These are phyloP conservation scores for Trichoderma koningii DNA, from an alignment of 2,329 filamentous ascomycete genomes.

Conservation along the genomic window DNA sequence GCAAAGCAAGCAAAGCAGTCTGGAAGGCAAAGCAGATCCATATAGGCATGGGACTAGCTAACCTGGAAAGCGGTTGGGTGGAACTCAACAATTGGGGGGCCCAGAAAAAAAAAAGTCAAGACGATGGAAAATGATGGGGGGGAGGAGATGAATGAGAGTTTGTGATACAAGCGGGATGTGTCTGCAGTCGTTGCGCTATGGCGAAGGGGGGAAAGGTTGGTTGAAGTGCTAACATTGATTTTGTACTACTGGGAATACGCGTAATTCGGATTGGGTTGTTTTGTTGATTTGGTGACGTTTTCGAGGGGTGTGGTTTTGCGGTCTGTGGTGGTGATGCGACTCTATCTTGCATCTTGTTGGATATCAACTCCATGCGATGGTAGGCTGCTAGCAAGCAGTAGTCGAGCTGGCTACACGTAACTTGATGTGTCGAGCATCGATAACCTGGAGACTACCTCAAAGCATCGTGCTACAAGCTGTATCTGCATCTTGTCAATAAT, in stretches of 20 bases:
- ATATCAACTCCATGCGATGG: not conserved
- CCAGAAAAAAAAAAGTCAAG: constrained; percentile 11
- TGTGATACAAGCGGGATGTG: not conserved
- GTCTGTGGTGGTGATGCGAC: not conserved
- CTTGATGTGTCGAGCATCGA: not conserved
- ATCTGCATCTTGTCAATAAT: not conserved
- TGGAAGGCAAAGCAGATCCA: not conserved
- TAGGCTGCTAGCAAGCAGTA: not conserved
- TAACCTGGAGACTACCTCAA: no score
- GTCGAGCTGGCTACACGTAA: not conserved
- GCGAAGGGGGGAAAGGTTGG: not conserved
- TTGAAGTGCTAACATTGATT: not conserved
- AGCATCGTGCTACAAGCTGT: no score
- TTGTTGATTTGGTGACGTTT: constrained; percentile 5
- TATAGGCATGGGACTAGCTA: no score
- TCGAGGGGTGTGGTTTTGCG: not conserved
- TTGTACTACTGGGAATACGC: no score
- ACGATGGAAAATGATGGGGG: constrained; percentile 19
- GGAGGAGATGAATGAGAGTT: not conserved
- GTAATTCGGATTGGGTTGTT: not conserved
- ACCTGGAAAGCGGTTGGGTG: constrained; percentile 27
- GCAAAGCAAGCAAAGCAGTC: no score
- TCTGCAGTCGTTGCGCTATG: not conserved
- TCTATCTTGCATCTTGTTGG: constrained; percentile 10
- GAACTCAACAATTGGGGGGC: constrained; percentile 40